Evolutionary conservation across 2,329 filamentous ascomycete genomes (phyloP).

Genomic region (Cladophialophora exuberans): DNA sequence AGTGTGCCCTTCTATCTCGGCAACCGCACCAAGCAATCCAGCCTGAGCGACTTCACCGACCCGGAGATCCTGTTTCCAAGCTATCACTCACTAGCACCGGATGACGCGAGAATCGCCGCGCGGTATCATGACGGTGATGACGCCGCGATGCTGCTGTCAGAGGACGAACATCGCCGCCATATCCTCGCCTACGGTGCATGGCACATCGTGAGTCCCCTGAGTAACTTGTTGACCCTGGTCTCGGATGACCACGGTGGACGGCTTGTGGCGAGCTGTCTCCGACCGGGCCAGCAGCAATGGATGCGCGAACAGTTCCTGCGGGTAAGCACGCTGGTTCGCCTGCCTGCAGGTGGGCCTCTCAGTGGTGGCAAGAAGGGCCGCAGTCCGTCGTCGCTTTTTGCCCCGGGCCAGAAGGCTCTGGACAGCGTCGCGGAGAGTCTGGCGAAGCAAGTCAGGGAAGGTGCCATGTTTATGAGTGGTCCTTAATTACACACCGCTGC

Average conservation of each 20-base stretch:
- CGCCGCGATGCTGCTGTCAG: neutral
- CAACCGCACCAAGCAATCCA: conserved; percentile 22
- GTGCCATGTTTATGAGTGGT: conserved; percentile 12
- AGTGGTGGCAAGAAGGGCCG: neutral
- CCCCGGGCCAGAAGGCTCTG: neutral
- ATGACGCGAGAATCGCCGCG: conserved; percentile 1
- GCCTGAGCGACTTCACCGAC: conserved; percentile 26
- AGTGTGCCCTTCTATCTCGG: conserved; percentile 33
- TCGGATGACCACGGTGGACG: conserved; percentile 22
- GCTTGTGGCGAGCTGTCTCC: conserved; percentile 1
- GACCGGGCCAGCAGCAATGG: conserved; percentile 7
- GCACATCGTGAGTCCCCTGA: conserved; percentile 32
- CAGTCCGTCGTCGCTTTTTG: neutral
- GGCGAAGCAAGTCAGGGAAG: conserved; percentile 8
- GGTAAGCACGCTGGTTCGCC: conserved; percentile 8
- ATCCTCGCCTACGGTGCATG: conserved; percentile 33
- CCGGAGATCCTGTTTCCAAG: conserved; percentile 18
- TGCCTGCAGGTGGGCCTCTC: conserved; percentile 1
- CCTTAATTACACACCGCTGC: conserved; percentile 3
- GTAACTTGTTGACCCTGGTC: conserved; percentile 31
- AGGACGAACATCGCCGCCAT: conserved; percentile 25
- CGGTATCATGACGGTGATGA: neutral
- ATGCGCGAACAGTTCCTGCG: conserved; percentile 8
- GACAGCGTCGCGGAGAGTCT: conserved; percentile 4
- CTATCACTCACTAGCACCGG: conserved; percentile 8